phyloP scores from a whole-genome alignment of 306 rosid genomes.

The Cucurbita maxima region DNA sequence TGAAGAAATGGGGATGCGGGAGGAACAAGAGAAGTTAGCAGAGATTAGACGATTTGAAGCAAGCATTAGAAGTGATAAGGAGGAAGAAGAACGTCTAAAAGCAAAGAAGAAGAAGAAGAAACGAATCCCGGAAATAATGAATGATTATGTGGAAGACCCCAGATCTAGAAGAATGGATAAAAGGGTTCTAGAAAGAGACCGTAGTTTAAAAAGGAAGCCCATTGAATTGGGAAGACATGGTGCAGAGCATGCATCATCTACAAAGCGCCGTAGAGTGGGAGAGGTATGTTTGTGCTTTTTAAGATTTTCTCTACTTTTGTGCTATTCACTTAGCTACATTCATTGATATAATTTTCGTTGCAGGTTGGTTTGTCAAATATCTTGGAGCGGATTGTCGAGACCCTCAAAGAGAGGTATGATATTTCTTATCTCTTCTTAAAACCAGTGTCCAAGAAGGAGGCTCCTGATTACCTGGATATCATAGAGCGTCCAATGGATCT shows the following conservation, averaged over 20 bases:
- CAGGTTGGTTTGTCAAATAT: slow-evolving; percentile 95
- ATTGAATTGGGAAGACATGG: slow-evolving; percentile 48
- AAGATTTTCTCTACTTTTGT: neutral
- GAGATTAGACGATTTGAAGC: slow-evolving; percentile 62
- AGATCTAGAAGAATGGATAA: slow-evolving; percentile 52
- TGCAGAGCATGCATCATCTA: slow-evolving; percentile 35
- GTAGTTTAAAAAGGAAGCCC: slow-evolving; percentile 46
- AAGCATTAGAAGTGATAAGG: slow-evolving; percentile 67
- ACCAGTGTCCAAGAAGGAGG: slow-evolving; percentile 83
- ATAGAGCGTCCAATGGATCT: slow-evolving; percentile 87
- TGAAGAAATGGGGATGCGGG: slow-evolving; percentile 52
- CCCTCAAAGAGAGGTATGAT: slow-evolving; percentile 49
- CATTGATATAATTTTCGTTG: neutral
- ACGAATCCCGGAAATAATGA: slow-evolving; percentile 31
- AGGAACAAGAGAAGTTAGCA: slow-evolving; percentile 51
- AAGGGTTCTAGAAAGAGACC: slow-evolving; percentile 57
- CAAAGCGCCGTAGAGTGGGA: slow-evolving; percentile 94
- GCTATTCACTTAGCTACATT: neutral
- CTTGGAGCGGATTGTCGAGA: slow-evolving; percentile 73
- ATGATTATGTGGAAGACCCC: slow-evolving; percentile 56
- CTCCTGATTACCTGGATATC: slow-evolving; percentile 77
- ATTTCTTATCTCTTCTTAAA: slow-evolving; percentile 58
- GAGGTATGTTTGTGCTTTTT: slow-evolving; percentile 45
- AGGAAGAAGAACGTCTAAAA: slow-evolving; percentile 74
- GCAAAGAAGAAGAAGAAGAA: slow-evolving; percentile 70